Percentiles rank a stretch among this genome's conserved stretches.
These are phyloP conservation scores for Multifurca ochricompacta DNA, from an alignment of 768 basidiomycete genomes.

Conservation along the genomic window DNA sequence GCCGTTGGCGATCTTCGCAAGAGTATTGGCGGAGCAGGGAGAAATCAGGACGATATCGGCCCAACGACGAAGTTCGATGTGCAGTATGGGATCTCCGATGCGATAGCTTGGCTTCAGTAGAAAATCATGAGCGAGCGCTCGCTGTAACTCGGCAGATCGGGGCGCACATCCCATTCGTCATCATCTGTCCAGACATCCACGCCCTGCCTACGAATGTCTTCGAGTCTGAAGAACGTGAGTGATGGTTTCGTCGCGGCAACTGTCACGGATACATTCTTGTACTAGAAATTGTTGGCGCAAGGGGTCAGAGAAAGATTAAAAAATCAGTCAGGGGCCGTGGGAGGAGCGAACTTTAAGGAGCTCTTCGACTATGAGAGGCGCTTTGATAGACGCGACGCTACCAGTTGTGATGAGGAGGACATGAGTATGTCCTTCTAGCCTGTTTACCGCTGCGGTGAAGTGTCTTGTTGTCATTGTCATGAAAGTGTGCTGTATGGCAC, in stretches of 20 bases:
- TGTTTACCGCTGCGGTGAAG: slow-evolving; percentile 22
- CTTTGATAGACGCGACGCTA: slow-evolving; percentile 94
- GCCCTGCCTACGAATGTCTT: slow-evolving; percentile 42
- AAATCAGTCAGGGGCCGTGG: neutral
- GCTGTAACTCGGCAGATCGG: neutral
- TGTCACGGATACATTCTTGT: slow-evolving; percentile 66
- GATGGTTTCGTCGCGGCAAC: slow-evolving; percentile 77
- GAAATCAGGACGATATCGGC: slow-evolving; percentile 93
- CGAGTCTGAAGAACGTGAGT: slow-evolving; percentile 63
- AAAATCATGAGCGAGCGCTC: neutral
- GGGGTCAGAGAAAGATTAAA: neutral
- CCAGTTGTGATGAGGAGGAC: slow-evolving; percentile 84
- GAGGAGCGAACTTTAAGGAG: slow-evolving; percentile 50
- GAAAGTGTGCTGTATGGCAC: too few species aligned
- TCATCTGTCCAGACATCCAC: slow-evolving; percentile 79
- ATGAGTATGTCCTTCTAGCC: slow-evolving; percentile 42
- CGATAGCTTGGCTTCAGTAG: slow-evolving; percentile 51
- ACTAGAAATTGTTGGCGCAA: slow-evolving; percentile 35
- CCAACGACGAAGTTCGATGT: slow-evolving; percentile 93
- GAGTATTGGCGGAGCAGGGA: slow-evolving; percentile 94
- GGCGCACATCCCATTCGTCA: slow-evolving; percentile 86
- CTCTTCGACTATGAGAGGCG: slow-evolving; percentile 78
- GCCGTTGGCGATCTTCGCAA: slow-evolving; percentile 87
- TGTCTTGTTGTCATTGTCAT: slow-evolving; percentile 1
- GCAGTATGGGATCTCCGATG: slow-evolving; percentile 87